Base-by-base conservation (phyloP, 345 rosid genomes). In the Pelargonium nanum region DNA sequence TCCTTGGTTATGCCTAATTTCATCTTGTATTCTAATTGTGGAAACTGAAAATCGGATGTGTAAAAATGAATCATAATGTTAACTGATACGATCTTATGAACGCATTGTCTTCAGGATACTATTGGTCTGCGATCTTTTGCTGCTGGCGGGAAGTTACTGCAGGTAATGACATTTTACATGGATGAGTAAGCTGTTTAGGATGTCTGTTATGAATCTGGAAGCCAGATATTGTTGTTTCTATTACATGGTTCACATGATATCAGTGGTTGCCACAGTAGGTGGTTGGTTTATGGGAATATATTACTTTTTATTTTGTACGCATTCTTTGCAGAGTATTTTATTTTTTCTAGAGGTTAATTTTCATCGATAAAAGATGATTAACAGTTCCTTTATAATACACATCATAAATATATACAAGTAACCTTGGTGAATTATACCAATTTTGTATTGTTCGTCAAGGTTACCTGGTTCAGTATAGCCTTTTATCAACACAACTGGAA, bases 121-220 rank as follows among this genome's bases (percentile, higher is more conserved):
- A 82, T 94, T 74, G 99, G 97, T 56, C 61, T 94, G 79, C 88
- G 99, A 16, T 94, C 99, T 62, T 90, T 94, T 82, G 90, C 97
- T 81, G 93, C 99, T 24, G 99, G 99, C 63, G 99, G 99, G 58
- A 94, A 90, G 82, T 80, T 94, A 72, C 67, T 94, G 82, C 99
- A 94, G 97, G 99, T 88, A 83, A 64, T 19, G 59, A 26, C 22
- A 53, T 62, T 53, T 30, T 63, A 23, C 15, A 53, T 24, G 34
- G 26, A 32, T 22, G 24, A 20, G 32, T 66, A 34, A 9, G 59
- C 54, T 17, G 50, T 55, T 45, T 59, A 54, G 19, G 22, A 19
- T 58, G 12, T 34, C 45, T 21, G 4, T 17, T 32, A 19, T 15
- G 22, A 58, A 20, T 24, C 61, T 58, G 52, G 25, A 28, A 28